Conservation (phyloP, 306 rosid genomes). For the Begonia fuchsioides region DNA sequence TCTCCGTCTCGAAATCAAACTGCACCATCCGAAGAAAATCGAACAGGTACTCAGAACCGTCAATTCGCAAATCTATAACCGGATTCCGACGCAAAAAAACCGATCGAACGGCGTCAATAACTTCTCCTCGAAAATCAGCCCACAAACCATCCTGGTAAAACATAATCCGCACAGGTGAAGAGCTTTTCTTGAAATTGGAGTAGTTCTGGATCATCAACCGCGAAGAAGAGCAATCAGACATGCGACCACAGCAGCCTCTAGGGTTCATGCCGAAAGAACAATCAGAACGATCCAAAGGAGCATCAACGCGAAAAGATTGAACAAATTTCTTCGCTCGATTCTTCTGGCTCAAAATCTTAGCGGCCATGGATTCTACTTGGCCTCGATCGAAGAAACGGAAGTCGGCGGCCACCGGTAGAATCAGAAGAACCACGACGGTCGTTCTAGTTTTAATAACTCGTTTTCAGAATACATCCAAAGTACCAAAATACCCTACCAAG, state of each 20-base stretch:
- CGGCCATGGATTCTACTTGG: slow-evolving; percentile 32
- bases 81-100: slow-evolving; percentile 25
- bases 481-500: background rate
- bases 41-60: slow-evolving; percentile 20
- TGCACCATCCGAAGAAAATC: no score
- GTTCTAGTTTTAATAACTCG: no score
- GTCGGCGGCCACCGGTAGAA: slow-evolving; percentile 14
- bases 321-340: slow-evolving; percentile 3
- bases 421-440: slow-evolving; percentile 8
- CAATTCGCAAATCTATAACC: slow-evolving; percentile 16
- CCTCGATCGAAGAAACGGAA: slow-evolving; percentile 3
- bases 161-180: slow-evolving; percentile 31
- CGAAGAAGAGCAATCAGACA: slow-evolving; percentile 6
- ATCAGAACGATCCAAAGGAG: slow-evolving; percentile 5
- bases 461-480: background rate
- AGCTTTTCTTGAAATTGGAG: slow-evolving; percentile 28
- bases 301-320: slow-evolving; percentile 12
- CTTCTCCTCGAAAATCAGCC: slow-evolving; percentile 26
- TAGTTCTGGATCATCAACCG: slow-evolving; percentile 12
- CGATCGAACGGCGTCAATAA: slow-evolving; percentile 13
- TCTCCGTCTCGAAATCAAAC: slow-evolving; percentile 21
- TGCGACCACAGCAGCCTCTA: background rate
- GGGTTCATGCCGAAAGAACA: slow-evolving; percentile 1
- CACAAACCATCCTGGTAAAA: slow-evolving; percentile 29
- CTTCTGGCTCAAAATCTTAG: background rate